These are phyloP conservation scores for Centaurea solstitialis DNA, from an alignment of 129 eudicot species.

Conservation along the genomic window DNA sequence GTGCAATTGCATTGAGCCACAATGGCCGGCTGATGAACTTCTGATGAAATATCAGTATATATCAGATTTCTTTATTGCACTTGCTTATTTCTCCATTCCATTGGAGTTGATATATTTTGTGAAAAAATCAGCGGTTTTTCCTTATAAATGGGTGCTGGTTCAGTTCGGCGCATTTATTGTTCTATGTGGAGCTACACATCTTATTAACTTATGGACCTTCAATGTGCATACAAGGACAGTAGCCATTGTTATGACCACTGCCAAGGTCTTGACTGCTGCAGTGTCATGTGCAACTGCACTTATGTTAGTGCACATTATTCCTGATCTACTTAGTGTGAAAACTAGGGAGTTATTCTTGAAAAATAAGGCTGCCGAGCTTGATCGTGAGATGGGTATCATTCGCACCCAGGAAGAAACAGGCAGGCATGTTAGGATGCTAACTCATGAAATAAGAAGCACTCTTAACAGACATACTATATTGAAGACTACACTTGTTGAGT, in stretches of 20 bases:
- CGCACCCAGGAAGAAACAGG: slow-evolving; percentile 98
- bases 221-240: slow-evolving; percentile 71
- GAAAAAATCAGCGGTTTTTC: slow-evolving; percentile 88
- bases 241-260: slow-evolving; percentile 81
- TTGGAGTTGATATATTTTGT: slow-evolving; percentile 89
- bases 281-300: slow-evolving; percentile 96
- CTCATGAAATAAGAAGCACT: slow-evolving; percentile 97
- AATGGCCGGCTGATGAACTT: slow-evolving; percentile 86
- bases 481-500: slow-evolving; percentile 88
- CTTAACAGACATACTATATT: slow-evolving; percentile 92
- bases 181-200: slow-evolving; percentile 93
- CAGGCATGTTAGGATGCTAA: slow-evolving; percentile 92
- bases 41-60: slow-evolving; percentile 90
- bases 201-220: slow-evolving; percentile 89
- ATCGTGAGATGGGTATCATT: slow-evolving; percentile 93
- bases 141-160: slow-evolving; percentile 92
- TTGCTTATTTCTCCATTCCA: slow-evolving; percentile 95
- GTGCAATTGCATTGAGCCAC: slow-evolving; percentile 95
- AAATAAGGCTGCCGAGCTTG: slow-evolving; percentile 94
- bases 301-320: slow-evolving; percentile 88
- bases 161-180: slow-evolving; percentile 98
- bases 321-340: slow-evolving; percentile 88
- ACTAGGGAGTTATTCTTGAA: slow-evolving; percentile 88
- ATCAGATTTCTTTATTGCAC: slow-evolving; percentile 92
- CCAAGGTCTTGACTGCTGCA: slow-evolving; percentile 77